A percentile compares a stretch with the other conserved stretches of the same genome.
phyloP scores from a whole-genome alignment of 495 filamentous ascomycete genomes.

The Aspergillus carlsbadensis region DNA sequence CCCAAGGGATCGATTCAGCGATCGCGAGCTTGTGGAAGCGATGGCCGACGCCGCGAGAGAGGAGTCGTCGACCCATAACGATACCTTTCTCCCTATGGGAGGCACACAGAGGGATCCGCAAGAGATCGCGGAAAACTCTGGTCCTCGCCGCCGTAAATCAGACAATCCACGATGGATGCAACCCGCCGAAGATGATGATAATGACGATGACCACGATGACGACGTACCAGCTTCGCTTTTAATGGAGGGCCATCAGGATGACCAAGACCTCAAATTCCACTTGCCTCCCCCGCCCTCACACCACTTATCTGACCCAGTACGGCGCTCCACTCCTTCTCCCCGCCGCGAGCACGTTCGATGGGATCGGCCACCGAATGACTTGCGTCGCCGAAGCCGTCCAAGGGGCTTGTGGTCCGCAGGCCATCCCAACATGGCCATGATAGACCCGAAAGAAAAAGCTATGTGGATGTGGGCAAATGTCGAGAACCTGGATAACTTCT shows the following conservation, averaged over 20 bases:
- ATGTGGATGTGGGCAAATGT: constrained; percentile 97
- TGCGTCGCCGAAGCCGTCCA: constrained; percentile 17
- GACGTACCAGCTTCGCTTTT: constrained; percentile 89
- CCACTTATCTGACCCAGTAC: constrained; percentile 26
- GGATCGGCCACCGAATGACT: constrained; percentile 55
- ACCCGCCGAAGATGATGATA: constrained; percentile 70
- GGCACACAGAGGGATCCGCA: constrained; percentile 15
- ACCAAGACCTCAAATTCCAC: constrained; percentile 35
- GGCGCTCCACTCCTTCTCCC: constrained; percentile 49
- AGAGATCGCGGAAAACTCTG: constrained; percentile 16
- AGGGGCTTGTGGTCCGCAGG: constrained; percentile 34
- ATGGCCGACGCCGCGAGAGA: constrained; percentile 62
- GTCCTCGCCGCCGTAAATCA: constrained; percentile 30
- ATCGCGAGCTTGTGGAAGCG: constrained; percentile 69
- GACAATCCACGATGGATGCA: constrained; percentile 38
- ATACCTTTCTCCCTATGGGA: constrained; percentile 33
- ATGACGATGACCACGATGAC: constrained; percentile 71
- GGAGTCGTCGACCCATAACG: constrained; percentile 57
- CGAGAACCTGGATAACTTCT: constrained; percentile 85
- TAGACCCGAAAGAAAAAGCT: constrained; percentile 75
- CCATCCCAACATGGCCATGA: constrained; percentile 46
- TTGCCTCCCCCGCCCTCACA: constrained; percentile 39
- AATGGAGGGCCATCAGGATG: constrained; percentile 60
- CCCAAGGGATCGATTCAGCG: constrained; percentile 61
- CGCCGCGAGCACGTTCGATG: constrained; percentile 60